A percentile compares a stretch with the other conserved stretches of the same genome.
Evolutionary conservation across 2,329 filamentous ascomycete genomes (phyloP).

Genomic region (Purpureocillium takamizusanense): DNA sequence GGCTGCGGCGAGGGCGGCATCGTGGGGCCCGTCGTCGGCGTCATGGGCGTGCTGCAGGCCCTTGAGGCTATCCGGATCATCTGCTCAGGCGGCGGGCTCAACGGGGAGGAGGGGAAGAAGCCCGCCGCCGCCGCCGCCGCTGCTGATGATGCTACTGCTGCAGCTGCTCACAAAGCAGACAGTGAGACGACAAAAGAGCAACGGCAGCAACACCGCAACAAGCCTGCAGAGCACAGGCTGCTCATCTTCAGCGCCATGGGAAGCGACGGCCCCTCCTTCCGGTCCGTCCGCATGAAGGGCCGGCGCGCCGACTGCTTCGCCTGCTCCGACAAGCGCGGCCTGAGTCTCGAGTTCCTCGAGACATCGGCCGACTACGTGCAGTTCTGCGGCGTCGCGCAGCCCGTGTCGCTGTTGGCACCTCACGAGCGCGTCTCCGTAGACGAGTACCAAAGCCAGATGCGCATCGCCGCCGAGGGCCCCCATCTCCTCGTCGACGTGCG

Average conservation of each 20-base stretch:
- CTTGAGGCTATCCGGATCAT: conserved; percentile 84
- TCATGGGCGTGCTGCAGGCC: conserved; percentile 89
- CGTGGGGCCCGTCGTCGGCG: conserved; percentile 81
- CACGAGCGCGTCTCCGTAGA: conserved; percentile 60
- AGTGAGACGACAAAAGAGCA: too few relatives aligned
- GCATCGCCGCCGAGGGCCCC: conserved; percentile 8
- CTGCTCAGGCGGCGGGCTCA: not conserved
- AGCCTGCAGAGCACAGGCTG: conserved; percentile 18
- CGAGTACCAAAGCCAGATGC: conserved; percentile 42
- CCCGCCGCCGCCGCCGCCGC: too few relatives aligned
- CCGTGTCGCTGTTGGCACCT: conserved; percentile 46
- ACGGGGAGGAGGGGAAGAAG: conserved; percentile 9
- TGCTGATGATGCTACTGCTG: too few relatives aligned
- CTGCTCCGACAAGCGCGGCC: conserved; percentile 52
- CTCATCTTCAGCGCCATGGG: conserved; percentile 40
- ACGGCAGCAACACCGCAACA: too few relatives aligned
- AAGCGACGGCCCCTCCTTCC: conserved; percentile 41
- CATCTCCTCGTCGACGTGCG: conserved; percentile 73
- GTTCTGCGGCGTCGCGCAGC: conserved; percentile 63
- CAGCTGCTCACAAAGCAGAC: too few relatives aligned
- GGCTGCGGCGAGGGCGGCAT: conserved; percentile 92
- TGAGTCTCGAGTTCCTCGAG: conserved; percentile 54
- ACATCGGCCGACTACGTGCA: conserved; percentile 70
- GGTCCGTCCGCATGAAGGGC: conserved; percentile 64
- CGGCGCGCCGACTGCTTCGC: conserved; percentile 64